Conservation (phyloP, 1,284 basidiomycete genomes). For the Pterulicium gracile region DNA sequence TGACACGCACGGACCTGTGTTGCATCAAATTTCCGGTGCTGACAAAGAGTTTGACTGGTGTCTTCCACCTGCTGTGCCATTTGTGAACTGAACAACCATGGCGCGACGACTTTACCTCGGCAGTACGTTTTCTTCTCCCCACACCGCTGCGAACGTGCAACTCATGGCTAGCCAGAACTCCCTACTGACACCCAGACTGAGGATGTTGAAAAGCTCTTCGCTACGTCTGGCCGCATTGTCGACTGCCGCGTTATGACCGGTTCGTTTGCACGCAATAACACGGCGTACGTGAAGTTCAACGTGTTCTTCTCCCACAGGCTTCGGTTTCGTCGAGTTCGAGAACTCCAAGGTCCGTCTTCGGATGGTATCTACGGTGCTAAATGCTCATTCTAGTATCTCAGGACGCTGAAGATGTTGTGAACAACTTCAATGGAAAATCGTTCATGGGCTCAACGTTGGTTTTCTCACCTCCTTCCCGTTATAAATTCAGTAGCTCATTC, state of each 20-base stretch:
- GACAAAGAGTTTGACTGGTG: too few relatives aligned
- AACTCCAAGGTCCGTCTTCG: slow-evolving; percentile 46
- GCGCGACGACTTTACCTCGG: slow-evolving; percentile 76
- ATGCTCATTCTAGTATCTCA: slow-evolving; percentile 21
- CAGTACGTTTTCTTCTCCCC: slow-evolving; percentile 35
- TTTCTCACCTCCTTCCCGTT: slow-evolving; percentile 1
- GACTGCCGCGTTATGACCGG: slow-evolving; percentile 93
- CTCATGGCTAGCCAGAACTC: slow-evolving; percentile 39
- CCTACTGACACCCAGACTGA: slow-evolving; percentile 69
- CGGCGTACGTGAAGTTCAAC: too few relatives aligned
- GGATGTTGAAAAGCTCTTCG: slow-evolving; percentile 78
- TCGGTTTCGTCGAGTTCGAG: slow-evolving; percentile 93
- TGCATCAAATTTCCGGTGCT: slow-evolving; percentile 1
- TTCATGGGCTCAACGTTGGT: slow-evolving; percentile 82
- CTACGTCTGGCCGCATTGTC: slow-evolving; percentile 74
- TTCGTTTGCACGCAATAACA: slow-evolving; percentile 24
- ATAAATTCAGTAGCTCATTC: slow-evolving; percentile 9
- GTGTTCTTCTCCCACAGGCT: slow-evolving; percentile 44
- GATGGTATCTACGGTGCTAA: slow-evolving; percentile 1
- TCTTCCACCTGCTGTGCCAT: background rate
- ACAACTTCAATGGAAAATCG: slow-evolving; percentile 75
- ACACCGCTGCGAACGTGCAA: slow-evolving; percentile 5
- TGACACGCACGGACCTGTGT: background rate
- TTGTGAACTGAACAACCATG: slow-evolving; percentile 40
- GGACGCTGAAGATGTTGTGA: slow-evolving; percentile 90